These are phyloP conservation scores for Lodderomyces margitis DNA, from an alignment of 1,139 yeast species.

Conservation along the genomic window DNA sequence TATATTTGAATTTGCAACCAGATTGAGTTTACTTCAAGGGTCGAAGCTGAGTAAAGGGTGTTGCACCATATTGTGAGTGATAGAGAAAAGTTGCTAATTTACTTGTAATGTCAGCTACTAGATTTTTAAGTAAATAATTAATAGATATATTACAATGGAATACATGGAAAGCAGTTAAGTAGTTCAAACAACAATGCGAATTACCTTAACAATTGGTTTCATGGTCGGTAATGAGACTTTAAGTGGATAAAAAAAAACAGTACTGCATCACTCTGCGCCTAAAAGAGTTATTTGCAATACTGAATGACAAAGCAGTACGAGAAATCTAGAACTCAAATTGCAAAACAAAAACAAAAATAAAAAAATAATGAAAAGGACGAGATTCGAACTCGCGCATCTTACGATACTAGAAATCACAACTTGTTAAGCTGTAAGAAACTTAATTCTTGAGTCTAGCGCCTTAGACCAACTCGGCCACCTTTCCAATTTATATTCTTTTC, in stretches of 20 bases:
- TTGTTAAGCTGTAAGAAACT: conserved; percentile 3
- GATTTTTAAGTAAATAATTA: too few species aligned
- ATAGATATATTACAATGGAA: too few species aligned
- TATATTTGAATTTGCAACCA: conserved; percentile 72
- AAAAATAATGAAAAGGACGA: conserved; percentile 14
- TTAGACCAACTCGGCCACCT: conserved; percentile 12
- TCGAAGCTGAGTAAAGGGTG: conserved; percentile 28
- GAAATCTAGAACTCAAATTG: too few species aligned
- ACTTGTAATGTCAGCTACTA: too few species aligned
- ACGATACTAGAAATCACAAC: conserved; percentile 13
- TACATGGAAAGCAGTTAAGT: too few species aligned
- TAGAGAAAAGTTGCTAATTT: neutral
- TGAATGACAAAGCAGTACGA: neutral
- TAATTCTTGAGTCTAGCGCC: conserved; percentile 10
- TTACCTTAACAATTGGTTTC: too few species aligned
- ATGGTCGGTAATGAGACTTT: too few species aligned
- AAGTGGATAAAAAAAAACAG: too few species aligned
- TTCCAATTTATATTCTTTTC: neutral
- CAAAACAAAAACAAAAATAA: conserved; percentile 3
- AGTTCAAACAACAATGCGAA: too few species aligned
- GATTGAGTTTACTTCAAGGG: conserved; percentile 54
- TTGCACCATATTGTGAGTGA: conserved; percentile 30
- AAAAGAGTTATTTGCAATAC: neutral
- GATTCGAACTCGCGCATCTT: conserved; percentile 16
- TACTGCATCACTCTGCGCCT: too few species aligned